A percentile compares a stretch with the other conserved stretches of the same genome.
These are phyloP conservation scores for Colletotrichum eleusines DNA, from an alignment of 2,329 filamentous ascomycete species.

Conservation along the genomic window DNA sequence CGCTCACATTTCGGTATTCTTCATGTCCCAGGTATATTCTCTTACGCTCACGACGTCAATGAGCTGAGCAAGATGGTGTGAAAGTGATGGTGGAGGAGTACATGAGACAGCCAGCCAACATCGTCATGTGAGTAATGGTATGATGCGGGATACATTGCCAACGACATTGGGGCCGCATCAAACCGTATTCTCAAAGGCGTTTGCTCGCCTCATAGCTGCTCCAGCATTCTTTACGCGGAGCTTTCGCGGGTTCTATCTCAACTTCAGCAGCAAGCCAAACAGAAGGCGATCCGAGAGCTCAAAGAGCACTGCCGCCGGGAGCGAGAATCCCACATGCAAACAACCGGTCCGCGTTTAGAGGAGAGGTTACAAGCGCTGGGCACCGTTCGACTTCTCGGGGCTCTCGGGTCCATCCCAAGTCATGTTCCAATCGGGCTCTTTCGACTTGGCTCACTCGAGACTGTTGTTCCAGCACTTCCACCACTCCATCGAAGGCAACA, in stretches of 20 bases:
- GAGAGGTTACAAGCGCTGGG: constrained; percentile 44
- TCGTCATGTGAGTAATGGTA: constrained; percentile 51
- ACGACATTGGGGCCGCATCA: constrained; percentile 41
- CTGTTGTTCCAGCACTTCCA: constrained; percentile 42
- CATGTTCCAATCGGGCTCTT: not conserved
- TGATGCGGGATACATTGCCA: constrained; percentile 30
- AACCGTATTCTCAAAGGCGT: constrained; percentile 38
- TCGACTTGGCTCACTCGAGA: not conserved
- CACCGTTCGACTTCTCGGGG: constrained; percentile 42
- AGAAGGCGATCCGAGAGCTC: constrained; percentile 19
- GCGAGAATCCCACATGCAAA: constrained; percentile 43
- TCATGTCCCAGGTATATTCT: constrained; percentile 53
- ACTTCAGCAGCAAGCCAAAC: constrained; percentile 20
- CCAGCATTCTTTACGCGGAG: constrained; percentile 39
- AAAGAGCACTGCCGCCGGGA: constrained; percentile 34
- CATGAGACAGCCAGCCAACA: constrained; percentile 52
- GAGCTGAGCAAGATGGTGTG: constrained; percentile 48
- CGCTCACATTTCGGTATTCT: constrained; percentile 54
- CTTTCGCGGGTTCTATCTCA: constrained; percentile 19
- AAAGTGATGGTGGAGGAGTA: constrained; percentile 51
- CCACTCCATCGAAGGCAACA: constrained; percentile 46
- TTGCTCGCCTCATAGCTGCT: constrained; percentile 38
- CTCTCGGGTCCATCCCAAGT: constrained; percentile 21
- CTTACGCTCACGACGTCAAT: constrained; percentile 45
- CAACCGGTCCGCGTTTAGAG: constrained; percentile 45